Base-by-base conservation (phyloP, 1,284 basidiomycete species). In the Cryptococcus sp. region DNA sequence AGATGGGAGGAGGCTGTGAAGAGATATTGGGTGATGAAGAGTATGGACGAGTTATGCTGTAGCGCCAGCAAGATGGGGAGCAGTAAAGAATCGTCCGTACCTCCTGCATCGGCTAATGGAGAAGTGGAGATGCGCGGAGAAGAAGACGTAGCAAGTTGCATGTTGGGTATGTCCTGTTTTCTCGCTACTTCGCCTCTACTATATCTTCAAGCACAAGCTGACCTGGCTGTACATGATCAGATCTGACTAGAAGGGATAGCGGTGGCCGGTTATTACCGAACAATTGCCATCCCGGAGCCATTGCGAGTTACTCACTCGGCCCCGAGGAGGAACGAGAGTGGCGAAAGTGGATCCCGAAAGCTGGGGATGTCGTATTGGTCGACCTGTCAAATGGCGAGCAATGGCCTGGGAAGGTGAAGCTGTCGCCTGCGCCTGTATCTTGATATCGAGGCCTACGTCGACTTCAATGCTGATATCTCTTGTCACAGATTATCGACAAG, bases 1-100 rank as follows among this genome's bases (percentile, higher is more conserved):
- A 43, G 75, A 29, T 77, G 73, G 74, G 73, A 76, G 15, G 75
- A 77, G 48, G 75, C 74, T 3, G 67, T 72, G 26, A 75, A 72
- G 58, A 46, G 75, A 39, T 75, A 74, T 50, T 69, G 66, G 67
- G 66, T 75, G 17, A 76, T 75, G 69, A 74, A 71, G 62, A 68
- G 72, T 46, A 70, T 77, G 66, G 69, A 74, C 38, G 72, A 70
- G 46, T 56, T 77, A 10, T 64, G 64, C 11, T 77, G 75, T 41
- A 50, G 60, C 2, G 49, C 58, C 1, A 58, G 50, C 38, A 52
- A 34, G 8, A 2, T 34, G 29, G 8, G 29, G 8, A 34, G 29
- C 29, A 34, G 8, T 34, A 34, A 34, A 2, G 29, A 34, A 10
- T 34, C 8, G 29, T 10, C 29, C 3, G 29, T 34, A 4, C 29